Evolutionary conservation across 352 stramenopile species (phyloP), one percentile per base, ranked within the genome.

Genomic region (Phytopythium delawarense): DNA sequence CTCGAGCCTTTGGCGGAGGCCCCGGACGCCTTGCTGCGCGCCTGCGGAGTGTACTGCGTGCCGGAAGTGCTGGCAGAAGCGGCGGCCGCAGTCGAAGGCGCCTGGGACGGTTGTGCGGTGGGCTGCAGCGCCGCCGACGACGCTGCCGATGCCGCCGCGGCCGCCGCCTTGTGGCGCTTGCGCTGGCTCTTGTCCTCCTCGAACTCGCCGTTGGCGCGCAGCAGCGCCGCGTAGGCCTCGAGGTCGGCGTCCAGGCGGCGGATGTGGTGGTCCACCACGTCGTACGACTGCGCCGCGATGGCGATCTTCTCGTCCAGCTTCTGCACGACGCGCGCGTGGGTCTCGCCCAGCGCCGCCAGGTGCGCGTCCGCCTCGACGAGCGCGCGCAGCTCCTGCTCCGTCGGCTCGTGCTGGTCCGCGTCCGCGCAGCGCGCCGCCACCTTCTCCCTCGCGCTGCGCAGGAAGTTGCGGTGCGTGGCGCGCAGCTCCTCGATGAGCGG

Each of bases 231-330:
- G 59, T 92, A 95, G 34, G 71, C 87, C 51, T 91, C 86, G 7
- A 95, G 61, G 50, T 93, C 86, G 54, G 87, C 70, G 58, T 93
- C 86, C 28, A 95, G 56, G 11, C 86, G 84, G 7, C 83, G 80
- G 62, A 95, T 95, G 53, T 95, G 86, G 67, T 93, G 86, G 63
- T 95, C 86, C 28, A 95, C 81, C 58, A 95, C 77, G 69, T 93
- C 86, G 68, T 95, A 95, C 44, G 76, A 89, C 66, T 95, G 86
- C 56, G 81, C 82, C 20, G 86, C 86, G 62, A 95, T 95, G 49
- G 86, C 86, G 54, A 93, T 87, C 62, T 95, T 95, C 73, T 95
- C 86, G 67, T 95, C 86, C 57, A 93, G 75, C 62, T 95, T 93
- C 70, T 95, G 84, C 28, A 93, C 73, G 7, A 91, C 86, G 28